Percentiles rank a stretch among this genome's conserved stretches.
phyloP scores from a whole-genome alignment of 148 eudicot species.

The Suaeda aralocaspica region DNA sequence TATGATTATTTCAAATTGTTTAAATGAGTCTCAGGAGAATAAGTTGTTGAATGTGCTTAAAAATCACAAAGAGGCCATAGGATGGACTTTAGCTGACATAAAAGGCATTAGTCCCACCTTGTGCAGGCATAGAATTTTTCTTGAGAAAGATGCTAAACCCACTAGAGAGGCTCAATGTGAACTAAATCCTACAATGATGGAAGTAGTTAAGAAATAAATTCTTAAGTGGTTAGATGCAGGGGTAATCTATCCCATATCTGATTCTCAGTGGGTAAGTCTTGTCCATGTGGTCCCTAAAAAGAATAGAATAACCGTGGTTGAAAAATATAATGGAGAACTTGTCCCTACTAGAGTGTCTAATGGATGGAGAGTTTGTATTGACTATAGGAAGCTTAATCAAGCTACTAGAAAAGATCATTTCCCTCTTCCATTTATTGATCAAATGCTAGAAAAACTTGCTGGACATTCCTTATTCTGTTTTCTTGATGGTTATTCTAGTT shows the following conservation, averaged over 20 bases:
- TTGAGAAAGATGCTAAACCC: background rate
- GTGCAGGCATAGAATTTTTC: background rate
- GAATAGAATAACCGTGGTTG: background rate
- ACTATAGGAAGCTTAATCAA: background rate
- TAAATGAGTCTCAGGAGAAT: background rate
- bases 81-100: background rate
- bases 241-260: background rate
- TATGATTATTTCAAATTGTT: background rate
- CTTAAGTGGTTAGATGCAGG: background rate
- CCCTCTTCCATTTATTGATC: constrained; percentile 1
- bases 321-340: background rate
- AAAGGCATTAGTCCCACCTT: too few relatives aligned
- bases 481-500: background rate
- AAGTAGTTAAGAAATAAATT: background rate
- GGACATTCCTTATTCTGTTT: background rate
- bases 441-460: constrained; percentile 3
- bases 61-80: background rate
- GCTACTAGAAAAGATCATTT: background rate
- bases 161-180: background rate
- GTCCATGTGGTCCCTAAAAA: background rate
- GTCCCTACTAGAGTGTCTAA: background rate
- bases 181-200: background rate
- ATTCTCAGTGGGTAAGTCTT: background rate
- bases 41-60: background rate
- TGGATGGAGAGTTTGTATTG: constrained; percentile 3